Evolutionary conservation across 768 basidiomycete species (phyloP), one percentile per base, ranked within the genome.

Genomic region (Podaxis pistillaris): DNA sequence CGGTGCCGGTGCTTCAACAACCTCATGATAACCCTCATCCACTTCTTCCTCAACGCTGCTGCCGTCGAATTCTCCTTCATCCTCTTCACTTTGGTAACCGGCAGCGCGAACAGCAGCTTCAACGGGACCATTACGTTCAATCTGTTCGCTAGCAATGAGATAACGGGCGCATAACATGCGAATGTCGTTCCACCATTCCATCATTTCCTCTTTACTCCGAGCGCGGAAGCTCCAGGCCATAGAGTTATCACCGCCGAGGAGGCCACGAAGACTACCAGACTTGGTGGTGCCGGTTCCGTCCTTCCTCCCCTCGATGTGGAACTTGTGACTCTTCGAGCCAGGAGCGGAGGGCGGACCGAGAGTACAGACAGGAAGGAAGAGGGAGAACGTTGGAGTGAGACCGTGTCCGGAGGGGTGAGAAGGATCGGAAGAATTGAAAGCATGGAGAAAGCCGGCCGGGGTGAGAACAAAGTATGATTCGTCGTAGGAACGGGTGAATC

Each of bases 171-270:
- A 96, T 44, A 96, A 78, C 93, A 96, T 95, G 64, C 93, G 77
- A 44, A 96, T 81, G 71, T 98, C 97, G 71, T 98, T 98, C 97
- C 97, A 99, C 93, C 97, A 97, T 77, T 99, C 97, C 94, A 98
- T 94, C 94, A 98, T 94, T 68, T 98, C 96, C 65, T 98, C 96
- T 66, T 91, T 86, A 63, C 88, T 90, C 63, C 96, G 79, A 51
- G 91, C 85, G 38, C 94, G 84, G 82, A 99, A 98, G 54, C 88
- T 91, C 87, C 91, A 98, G 30, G 93, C 93, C 68, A 65, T 67
- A 19, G 60, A 86, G 83, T 58, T 85, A 78, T 53, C 76, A 68
- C 58, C 72, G 38, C 40, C 69, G 72, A 26, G 67, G 71, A 36
- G 63, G 62, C 59, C 68, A 68, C 17, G 84, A 64, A 26, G 75